Percentiles rank a stretch among this genome's conserved stretches.
phyloP scores from a whole-genome alignment of 1,284 basidiomycete genomes.

The Ceratobasidium sp. region DNA sequence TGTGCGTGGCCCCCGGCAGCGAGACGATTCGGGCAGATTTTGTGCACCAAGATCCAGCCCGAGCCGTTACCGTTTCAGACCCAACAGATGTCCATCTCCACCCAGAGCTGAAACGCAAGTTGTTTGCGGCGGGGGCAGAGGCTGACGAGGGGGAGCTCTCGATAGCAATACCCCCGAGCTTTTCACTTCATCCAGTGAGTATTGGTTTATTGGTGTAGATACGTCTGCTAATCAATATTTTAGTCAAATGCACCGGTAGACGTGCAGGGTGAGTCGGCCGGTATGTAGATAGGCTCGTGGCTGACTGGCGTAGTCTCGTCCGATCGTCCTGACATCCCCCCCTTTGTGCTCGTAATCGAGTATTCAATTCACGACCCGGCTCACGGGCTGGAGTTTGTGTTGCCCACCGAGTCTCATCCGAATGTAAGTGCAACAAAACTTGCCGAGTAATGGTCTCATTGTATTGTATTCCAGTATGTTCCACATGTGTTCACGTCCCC shows the following conservation, averaged over 20 bases:
- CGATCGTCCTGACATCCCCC: conserved; percentile 38
- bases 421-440: conserved; percentile 65
- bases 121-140: conserved; percentile 89
- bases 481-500: conserved; percentile 93
- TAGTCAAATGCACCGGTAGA: conserved; percentile 43
- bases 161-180: conserved; percentile 83
- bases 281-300: conserved; percentile 2
- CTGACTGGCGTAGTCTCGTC: conserved; percentile 12
- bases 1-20: conserved; percentile 65
- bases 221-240: conserved; percentile 37
- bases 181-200: conserved; percentile 64
- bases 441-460: conserved; percentile 27
- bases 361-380: conserved; percentile 68
- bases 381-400: conserved; percentile 85
- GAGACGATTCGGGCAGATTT: conserved; percentile 66
- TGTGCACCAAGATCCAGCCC: conserved; percentile 74
- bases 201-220: conserved; percentile 43
- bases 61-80: conserved; percentile 69
- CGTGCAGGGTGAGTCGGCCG: conserved; percentile 41
- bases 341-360: conserved; percentile 17
- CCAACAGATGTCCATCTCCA: conserved; percentile 85
- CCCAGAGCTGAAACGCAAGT: conserved; percentile 89
- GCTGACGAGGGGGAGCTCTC: conserved; percentile 92
- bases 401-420: conserved; percentile 79
- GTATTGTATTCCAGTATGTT: conserved; percentile 65